Conservation (phyloP, 1,284 basidiomycete species). For the Wolfiporia cocos region DNA sequence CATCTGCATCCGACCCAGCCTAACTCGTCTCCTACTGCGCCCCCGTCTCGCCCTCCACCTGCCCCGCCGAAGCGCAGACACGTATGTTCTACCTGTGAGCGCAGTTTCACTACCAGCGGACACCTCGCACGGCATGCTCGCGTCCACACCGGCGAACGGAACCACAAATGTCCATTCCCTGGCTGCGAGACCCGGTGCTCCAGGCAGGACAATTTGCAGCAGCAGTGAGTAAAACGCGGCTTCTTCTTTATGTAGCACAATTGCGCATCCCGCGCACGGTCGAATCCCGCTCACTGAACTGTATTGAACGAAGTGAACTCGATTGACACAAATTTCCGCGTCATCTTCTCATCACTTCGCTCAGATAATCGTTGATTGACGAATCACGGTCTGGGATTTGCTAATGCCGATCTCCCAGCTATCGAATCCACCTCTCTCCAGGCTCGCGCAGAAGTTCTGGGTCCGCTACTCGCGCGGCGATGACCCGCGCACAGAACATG, state of each 20-base stretch:
- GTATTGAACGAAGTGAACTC: too few species aligned
- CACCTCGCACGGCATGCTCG: constrained; percentile 78
- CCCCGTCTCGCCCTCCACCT: constrained; percentile 3
- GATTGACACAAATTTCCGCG: too few species aligned
- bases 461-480: constrained; percentile 42
- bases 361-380: background rate
- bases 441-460: constrained; percentile 58
- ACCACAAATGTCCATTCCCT: constrained; percentile 78
- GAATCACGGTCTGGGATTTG: background rate
- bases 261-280: too few species aligned
- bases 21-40: constrained; percentile 5
- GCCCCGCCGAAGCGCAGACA: constrained; percentile 31
- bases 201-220: constrained; percentile 76
- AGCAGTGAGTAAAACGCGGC: constrained; percentile 55
- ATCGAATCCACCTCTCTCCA: constrained; percentile 67
- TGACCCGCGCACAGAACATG: constrained; percentile 17
- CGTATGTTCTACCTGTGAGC: constrained; percentile 39
- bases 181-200: constrained; percentile 79
- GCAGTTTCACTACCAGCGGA: constrained; percentile 75
- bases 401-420: constrained; percentile 32
- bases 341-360: background rate
- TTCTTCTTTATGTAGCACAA: background rate
- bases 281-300: too few species aligned
- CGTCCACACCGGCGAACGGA: constrained; percentile 78
- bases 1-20: constrained; percentile 10